These are phyloP conservation scores for Trichosporon inkin DNA, from an alignment of 1,284 basidiomycete genomes.

Conservation along the genomic window DNA sequence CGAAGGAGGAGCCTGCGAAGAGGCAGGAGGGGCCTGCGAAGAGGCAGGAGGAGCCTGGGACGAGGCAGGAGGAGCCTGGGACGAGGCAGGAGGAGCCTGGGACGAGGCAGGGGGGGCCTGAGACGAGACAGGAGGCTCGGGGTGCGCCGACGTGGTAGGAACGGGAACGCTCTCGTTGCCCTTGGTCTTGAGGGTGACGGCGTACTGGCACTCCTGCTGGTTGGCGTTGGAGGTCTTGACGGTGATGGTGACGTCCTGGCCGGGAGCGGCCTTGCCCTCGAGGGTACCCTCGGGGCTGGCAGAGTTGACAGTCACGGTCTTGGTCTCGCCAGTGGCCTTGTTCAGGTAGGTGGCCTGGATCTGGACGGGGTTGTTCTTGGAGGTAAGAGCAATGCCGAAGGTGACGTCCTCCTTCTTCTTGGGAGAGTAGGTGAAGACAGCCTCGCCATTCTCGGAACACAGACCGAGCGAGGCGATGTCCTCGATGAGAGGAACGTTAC, in stretches of 20 bases:
- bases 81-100: background rate
- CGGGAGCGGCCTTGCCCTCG: background rate
- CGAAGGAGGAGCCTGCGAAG: background rate
- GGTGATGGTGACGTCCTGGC: constrained; percentile 7
- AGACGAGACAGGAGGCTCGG: background rate
- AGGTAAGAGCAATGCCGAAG: constrained; percentile 8
- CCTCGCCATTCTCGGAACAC: constrained; percentile 8
- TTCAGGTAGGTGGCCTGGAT: background rate
- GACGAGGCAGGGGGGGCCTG: background rate
- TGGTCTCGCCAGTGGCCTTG: constrained; percentile 9
- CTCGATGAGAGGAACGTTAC: background rate
- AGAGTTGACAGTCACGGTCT: background rate
- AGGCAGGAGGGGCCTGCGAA: background rate
- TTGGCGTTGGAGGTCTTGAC: constrained; percentile 7
- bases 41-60: background rate
- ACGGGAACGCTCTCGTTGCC: background rate
- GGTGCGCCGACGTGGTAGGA: background rate
- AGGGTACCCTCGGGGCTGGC: background rate
- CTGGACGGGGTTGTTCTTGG: constrained; percentile 7
- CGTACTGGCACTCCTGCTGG: constrained; percentile 10
- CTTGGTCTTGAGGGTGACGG: background rate
- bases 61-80: background rate
- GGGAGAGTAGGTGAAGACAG: constrained; percentile 11
- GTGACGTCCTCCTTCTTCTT: constrained; percentile 4
- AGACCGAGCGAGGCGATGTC: constrained; percentile 17